phyloP scores from a whole-genome alignment of 108 stramenopile species.

The Discostella stelligeroides region DNA sequence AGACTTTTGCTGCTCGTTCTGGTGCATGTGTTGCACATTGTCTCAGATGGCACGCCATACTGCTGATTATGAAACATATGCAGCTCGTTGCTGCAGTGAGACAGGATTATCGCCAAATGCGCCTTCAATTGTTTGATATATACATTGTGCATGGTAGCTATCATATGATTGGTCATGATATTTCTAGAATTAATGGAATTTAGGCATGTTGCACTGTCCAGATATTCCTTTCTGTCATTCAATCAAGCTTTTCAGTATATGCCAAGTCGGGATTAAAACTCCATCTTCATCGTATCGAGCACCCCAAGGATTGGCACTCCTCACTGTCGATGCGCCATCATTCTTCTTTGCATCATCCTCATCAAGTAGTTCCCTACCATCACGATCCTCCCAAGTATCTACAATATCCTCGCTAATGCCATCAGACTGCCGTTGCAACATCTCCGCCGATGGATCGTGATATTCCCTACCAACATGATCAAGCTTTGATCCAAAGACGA shows the following conservation, averaged over 20 bases:
- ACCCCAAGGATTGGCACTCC: background rate
- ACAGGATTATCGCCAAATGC: slow-evolving; percentile 55
- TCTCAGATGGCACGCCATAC: slow-evolving; percentile 81
- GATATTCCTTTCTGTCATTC: slow-evolving; percentile 13
- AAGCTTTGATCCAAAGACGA: slow-evolving; percentile 46
- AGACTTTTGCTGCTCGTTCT: slow-evolving; percentile 61
- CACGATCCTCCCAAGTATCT: slow-evolving; percentile 27
- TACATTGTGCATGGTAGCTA: too few species aligned
- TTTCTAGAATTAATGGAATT: too few species aligned
- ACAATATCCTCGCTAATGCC: slow-evolving; percentile 14
- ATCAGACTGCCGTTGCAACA: background rate
- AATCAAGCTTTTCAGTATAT: slow-evolving; percentile 21
- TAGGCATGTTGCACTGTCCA: background rate
- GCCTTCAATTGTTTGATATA: slow-evolving; percentile 16
- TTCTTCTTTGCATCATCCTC: background rate
- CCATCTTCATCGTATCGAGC: slow-evolving; percentile 35
- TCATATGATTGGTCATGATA: too few species aligned
- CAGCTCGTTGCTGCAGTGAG: slow-evolving; percentile 66
- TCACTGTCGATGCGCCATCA: background rate
- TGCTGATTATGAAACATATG: slow-evolving; percentile 73
- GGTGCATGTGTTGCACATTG: slow-evolving; percentile 65
- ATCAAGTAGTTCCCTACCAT: background rate
- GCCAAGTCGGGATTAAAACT: slow-evolving; percentile 29
- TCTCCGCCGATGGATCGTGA: slow-evolving; percentile 4
- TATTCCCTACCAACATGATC: background rate